These are phyloP conservation scores for Coemansia sp. DNA, from an alignment of 192 early-diverging fungal species.

Conservation along the genomic window DNA sequence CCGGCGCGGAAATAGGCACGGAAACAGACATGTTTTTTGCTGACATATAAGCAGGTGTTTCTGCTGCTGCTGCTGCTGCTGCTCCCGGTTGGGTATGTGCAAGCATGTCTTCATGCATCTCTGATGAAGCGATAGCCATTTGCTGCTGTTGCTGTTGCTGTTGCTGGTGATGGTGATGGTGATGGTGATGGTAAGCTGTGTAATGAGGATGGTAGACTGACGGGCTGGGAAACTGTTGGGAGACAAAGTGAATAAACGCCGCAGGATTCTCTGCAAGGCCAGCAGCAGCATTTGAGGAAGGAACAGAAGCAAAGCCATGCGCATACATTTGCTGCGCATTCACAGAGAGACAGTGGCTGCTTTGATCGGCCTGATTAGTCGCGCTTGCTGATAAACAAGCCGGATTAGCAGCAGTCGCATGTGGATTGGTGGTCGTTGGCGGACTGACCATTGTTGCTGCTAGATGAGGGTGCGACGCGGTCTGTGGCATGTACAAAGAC, in stretches of 20 bases:
- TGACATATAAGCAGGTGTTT: background rate
- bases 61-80: background rate
- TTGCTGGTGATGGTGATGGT: background rate
- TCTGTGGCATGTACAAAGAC: conserved; percentile 2
- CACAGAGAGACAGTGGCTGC: background rate
- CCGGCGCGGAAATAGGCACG: background rate
- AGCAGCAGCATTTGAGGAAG: background rate
- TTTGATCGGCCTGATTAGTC: background rate
- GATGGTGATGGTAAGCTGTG: background rate
- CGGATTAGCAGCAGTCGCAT: background rate
- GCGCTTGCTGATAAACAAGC: background rate
- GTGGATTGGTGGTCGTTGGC: background rate
- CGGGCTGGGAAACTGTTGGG: background rate
- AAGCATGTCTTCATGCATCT: background rate
- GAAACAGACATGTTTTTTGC: background rate
- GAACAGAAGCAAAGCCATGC: background rate
- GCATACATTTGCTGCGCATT: conserved; percentile 11
- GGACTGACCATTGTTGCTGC: background rate
- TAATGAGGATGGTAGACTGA: background rate
- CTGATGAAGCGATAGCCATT: conserved; percentile 7
- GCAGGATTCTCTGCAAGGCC: background rate
- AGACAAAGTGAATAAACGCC: background rate
- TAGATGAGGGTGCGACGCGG: background rate
- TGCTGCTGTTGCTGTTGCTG: conserved; percentile 2
- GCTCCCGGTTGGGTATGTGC: background rate